Evolutionary conservation across 257 asterid species (phyloP).

Genomic region (Solanum clarkiae): DNA sequence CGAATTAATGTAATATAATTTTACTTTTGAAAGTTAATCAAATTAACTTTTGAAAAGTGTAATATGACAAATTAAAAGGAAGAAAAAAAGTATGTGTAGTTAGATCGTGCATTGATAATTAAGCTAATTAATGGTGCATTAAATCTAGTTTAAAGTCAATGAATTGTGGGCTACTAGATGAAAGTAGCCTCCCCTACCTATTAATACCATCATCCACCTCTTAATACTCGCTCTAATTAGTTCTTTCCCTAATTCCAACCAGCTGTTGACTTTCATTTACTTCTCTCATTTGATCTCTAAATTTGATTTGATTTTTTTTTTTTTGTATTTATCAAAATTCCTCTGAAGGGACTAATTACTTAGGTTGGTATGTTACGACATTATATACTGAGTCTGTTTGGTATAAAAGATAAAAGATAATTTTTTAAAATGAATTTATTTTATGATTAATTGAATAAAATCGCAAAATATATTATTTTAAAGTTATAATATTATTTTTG

Average conservation of each 20-base stretch:
- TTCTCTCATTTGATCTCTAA: background rate
- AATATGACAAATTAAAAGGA: no score
- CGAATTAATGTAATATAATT: no score
- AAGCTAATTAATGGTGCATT: background rate
- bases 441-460: no score
- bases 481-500: no score
- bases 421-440: no score
- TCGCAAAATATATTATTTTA: rapidly evolving
- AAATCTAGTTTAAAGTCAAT: background rate
- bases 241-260: background rate
- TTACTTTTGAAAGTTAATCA: no score
- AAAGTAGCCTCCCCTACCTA: background rate
- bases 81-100: background rate
- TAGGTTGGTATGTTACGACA: background rate
- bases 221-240: background rate
- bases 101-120: background rate
- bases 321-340: background rate
- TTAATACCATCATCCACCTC: background rate
- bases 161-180: background rate
- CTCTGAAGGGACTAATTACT: background rate
- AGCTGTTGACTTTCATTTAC: background rate
- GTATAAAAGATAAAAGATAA: no score
- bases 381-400: no score
- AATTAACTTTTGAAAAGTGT: no score
- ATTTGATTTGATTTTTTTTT: background rate